Evolutionary conservation across 106 monocot genomes (phyloP).

Genomic region (Agapanthus africanus): DNA sequence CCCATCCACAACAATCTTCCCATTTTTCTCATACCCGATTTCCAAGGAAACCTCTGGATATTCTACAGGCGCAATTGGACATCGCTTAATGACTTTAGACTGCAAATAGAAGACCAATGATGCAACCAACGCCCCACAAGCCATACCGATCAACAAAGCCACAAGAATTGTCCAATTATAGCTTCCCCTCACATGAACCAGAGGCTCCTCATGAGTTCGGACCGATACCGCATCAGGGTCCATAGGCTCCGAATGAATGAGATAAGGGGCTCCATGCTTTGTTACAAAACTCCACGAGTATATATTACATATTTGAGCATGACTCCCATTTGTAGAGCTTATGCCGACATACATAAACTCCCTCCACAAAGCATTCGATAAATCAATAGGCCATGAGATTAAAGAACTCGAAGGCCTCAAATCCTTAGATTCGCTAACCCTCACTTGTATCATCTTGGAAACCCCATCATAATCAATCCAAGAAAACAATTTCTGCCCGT

Average conservation of each 20-base stretch:
- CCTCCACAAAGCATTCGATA: slow-evolving; percentile 46
- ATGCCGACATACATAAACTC: slow-evolving; percentile 56
- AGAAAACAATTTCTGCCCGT: slow-evolving; percentile 33
- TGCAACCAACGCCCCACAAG: slow-evolving; percentile 40
- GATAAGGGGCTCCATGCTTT: slow-evolving; percentile 39
- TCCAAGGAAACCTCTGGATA: slow-evolving; percentile 35
- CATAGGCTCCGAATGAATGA: slow-evolving; percentile 79
- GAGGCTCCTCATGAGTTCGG: slow-evolving; percentile 7
- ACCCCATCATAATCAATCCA: slow-evolving; percentile 76
- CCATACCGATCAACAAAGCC: slow-evolving; percentile 38
- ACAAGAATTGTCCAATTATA: slow-evolving; percentile 21
- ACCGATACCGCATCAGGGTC: slow-evolving; percentile 36
- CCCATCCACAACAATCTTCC: slow-evolving; percentile 5
- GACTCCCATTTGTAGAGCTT: slow-evolving; percentile 25
- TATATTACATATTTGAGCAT: slow-evolving; percentile 22
- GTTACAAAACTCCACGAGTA: slow-evolving; percentile 65
- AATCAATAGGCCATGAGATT: slow-evolving; percentile 49
- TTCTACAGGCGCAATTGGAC: slow-evolving; percentile 40
- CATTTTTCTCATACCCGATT: slow-evolving; percentile 35
- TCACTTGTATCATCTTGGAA: slow-evolving; percentile 36
- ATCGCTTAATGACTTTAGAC: slow-evolving; percentile 21
- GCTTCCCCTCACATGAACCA: not conserved
- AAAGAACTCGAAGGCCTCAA: slow-evolving; percentile 24
- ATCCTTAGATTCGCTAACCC: slow-evolving; percentile 30
- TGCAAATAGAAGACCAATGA: slow-evolving; percentile 31